Evolutionary conservation across 2,329 filamentous ascomycete genomes (phyloP), one percentile per base, ranked within the genome.

Genomic region (Cladosporium sp.): DNA sequence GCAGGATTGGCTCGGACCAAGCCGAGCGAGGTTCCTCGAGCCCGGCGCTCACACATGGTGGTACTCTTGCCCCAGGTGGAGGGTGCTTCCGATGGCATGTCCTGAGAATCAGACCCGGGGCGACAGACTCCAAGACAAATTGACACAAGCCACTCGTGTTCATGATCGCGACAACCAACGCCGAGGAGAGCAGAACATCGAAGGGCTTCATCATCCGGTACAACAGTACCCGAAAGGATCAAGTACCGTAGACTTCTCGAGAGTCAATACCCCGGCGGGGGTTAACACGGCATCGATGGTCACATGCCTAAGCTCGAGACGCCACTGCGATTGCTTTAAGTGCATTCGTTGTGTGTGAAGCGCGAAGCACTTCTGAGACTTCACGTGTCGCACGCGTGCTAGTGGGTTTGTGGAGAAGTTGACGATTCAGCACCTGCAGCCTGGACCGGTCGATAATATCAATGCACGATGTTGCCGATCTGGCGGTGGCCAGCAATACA

Each of bases 81-180:
- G 52, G 29, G 11, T 12, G 28, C 4, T 55, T 1, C 52, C 52
- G 52, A 33, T 29, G 18, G 28, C 16, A 18, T 31, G 52, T 33
- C 7, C 26, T 46, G 40, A n/a, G 40, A n/a, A 21, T 5, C 11
- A 46, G n/a, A 23, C n/a, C 40, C 40, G n/a, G 40, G 40, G n/a
- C 5, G n/a, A 46, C n/a, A 46, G 40, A 46, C 40, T 21, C 14
- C n/a, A 21, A 23, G 40, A 46, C n/a, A 46, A 23, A 21, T 3
- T 55, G 28, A 55, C 52, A 55, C 52, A 55, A 33, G 52, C 52
- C 52, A 55, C 52, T n/a, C 16, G 26, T 33, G 50, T n/a, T n/a
- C 50, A 31, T n/a, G 28, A 55, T 31, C 28, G 31, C 16, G 28
- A 21, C 28, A 31, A 21, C n/a, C 40, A 46, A 46, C 40, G 4